Base-by-base conservation (phyloP, 73 alveolate species). In the Paramecium sonneborni region DNA sequence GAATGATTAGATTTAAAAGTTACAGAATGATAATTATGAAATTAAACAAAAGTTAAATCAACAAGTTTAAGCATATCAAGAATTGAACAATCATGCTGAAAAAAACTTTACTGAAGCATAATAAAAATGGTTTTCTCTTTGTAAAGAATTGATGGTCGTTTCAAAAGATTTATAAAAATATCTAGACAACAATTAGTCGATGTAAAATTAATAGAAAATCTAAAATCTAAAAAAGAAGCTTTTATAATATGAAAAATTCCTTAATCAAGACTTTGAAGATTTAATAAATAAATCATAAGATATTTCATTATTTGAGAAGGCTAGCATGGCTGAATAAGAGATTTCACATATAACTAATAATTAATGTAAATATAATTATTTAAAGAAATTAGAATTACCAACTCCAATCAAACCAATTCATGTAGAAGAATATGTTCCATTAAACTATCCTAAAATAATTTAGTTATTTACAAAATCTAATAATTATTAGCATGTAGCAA, bases 401-500 rank as follows among this genome's bases (percentile, higher is more conserved):
- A 48, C 68, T 3, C 20, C 68, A 4, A 48, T 8, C 5, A 48
- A 21, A 32, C 10, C 3, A 3, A 26, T 7, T 18, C 24, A 9
- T 7, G 7, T 76, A 18, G 89, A 76, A 41, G 89, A 76, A 41
- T 44, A 41, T 18, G 0, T 39, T 8, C 95, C 96, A 18, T 79
- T 95, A 26, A 86, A 95, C 46, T 96, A 89, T 85, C 18, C 85
- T 20, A 93, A 92, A 43, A 93, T 96, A 10, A 95, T 94, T 57
- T 69, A 35, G 28, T 82, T 92, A 72, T 72, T 93, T 14, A 92
- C 92, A 76, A 79, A 88, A 5, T 20, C 87, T 21, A 96, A 85
- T 24, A 97, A 97, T 84, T 76, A 85, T 23, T 26, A 88, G 18
- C 85, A 88, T 30, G 91, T 95, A 8, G 96, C 98, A 68, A 93